Base-by-base conservation (phyloP, 2,329 filamentous ascomycete genomes). In the Alternaria hordeiaustralica region DNA sequence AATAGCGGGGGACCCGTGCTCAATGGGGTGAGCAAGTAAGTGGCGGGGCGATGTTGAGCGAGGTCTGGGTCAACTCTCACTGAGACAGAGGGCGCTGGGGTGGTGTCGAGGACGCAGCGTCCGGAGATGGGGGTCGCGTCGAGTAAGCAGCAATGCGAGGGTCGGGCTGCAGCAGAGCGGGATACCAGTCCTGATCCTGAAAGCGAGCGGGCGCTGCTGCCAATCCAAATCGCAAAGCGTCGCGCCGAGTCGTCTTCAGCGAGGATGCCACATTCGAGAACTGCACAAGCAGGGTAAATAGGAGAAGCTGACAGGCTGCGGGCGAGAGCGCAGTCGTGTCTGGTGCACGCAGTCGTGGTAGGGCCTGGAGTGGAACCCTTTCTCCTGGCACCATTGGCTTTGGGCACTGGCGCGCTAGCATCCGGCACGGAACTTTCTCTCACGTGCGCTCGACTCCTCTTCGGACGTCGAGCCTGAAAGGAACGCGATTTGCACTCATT, bases 1-100 rank as follows among this genome's bases (percentile, higher is more conserved):
- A 71, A 74, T 76, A 58, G 76, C 71, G 76, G 76, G 76, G 76
- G 67, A 59, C 63, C 46, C 50, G 56, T 51, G 64, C 57, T 47
- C 55, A 47, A 67, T 54, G 58, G 33, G 58, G 58, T 55, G 63
- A 60, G 62, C 66, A 70, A 20, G 49, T 28, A 56, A 23, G 55
- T 55, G n/a, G 58, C 49, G 57, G 50, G 57, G 50, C 64, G 43
- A 15, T 13, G 33, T 30, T 51, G 44, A 50, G 45, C 23, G 26
- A 45, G 23, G 45, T 13, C 5, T n/a, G 20, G 41, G 55, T 57
- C 30, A 28, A 9, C 28, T 47, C 41, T 26, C 46, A 51, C 56
- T 43, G 56, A 33, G 47, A 36, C 49, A 44, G 53, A 13, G 45
- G 58, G 44, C 44, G 28, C 49, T 28, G 21, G 25, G 56, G 47